phyloP scores from a whole-genome alignment of 176 grass and related monocot genomes.

The Urochloa ruziziensis region DNA sequence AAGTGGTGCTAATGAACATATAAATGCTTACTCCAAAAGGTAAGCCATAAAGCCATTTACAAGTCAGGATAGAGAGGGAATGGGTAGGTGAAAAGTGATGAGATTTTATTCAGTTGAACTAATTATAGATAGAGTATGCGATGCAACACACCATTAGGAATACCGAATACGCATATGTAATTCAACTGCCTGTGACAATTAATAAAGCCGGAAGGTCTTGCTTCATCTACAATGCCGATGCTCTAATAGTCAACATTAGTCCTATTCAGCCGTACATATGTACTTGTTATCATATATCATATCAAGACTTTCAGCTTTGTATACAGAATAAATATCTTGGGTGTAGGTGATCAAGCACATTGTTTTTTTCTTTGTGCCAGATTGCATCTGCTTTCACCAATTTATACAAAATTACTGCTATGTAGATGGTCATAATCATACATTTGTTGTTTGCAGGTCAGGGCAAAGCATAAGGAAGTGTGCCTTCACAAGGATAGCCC shows the following conservation, averaged over 20 bases:
- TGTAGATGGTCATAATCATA: neutral
- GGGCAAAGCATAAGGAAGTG: constrained; percentile 98
- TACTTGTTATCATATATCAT: neutral
- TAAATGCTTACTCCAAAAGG: neutral
- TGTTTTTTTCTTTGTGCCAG: neutral
- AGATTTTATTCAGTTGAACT: neutral
- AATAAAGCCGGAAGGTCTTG: neutral
- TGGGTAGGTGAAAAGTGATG: neutral
- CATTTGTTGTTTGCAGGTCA: constrained; percentile 52
- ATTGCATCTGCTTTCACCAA: neutral
- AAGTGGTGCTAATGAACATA: neutral
- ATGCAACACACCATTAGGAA: no score
- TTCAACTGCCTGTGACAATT: neutral
- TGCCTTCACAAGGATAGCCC: constrained; percentile 98
- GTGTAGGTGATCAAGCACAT: neutral
- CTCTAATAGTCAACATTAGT: neutral
- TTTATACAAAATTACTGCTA: neutral
- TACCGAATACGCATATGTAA: neutral
- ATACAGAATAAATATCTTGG: neutral
- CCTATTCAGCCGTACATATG: no score
- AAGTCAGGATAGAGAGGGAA: neutral
- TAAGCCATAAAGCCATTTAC: neutral
- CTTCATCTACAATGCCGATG: neutral
- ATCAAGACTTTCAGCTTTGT: neutral
- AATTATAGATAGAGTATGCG: neutral